Conservation (phyloP, 495 filamentous ascomycete genomes). For the Trypethelium eluteriae region DNA sequence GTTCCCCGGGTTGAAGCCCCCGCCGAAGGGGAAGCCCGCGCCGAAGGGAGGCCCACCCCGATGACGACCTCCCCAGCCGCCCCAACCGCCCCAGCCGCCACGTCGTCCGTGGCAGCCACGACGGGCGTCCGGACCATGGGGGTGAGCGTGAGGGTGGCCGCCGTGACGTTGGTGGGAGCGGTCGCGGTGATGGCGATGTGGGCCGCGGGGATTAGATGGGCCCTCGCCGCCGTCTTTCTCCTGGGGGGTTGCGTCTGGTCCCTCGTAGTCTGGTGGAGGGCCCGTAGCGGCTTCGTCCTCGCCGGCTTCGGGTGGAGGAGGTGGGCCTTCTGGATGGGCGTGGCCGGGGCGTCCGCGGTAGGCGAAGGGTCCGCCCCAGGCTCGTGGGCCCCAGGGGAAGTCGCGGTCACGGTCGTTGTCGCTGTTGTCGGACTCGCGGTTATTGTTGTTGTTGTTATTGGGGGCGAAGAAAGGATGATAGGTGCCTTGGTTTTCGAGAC, state of each 20-base stretch:
- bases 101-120: constrained; percentile 19
- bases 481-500: constrained; percentile 35
- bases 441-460: constrained; percentile 13
- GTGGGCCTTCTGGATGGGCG: constrained; percentile 9
- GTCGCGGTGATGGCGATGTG: constrained; percentile 14
- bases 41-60: constrained; percentile 17
- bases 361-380: constrained; percentile 13
- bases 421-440: constrained; percentile 15
- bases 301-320: background rate
- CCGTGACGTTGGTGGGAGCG: constrained; percentile 16
- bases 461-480: constrained; percentile 30
- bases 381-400: background rate
- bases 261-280: constrained; percentile 19
- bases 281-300: background rate
- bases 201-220: constrained; percentile 18
- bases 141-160: constrained; percentile 16
- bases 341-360: constrained; percentile 19
- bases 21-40: constrained; percentile 22
- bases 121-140: constrained; percentile 19
- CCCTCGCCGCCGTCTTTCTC: constrained; percentile 16
- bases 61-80: constrained; percentile 30
- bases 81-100: constrained; percentile 35
- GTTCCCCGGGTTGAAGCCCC: background rate
- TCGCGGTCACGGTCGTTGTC: constrained; percentile 14
- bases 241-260: background rate